Evolutionary conservation across 257 asterid genomes (phyloP).

Genomic region (Capsicum chinense): DNA sequence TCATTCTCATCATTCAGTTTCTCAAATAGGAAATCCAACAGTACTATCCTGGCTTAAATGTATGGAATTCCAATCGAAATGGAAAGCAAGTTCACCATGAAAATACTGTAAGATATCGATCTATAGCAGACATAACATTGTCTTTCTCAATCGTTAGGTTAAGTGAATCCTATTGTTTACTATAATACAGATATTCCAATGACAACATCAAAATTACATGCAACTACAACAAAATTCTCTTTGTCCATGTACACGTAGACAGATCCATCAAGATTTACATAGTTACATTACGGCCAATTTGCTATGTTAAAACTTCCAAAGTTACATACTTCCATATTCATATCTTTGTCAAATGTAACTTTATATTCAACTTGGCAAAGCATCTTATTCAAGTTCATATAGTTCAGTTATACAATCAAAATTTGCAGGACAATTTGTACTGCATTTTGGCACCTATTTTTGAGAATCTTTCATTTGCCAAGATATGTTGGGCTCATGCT

Average conservation of each 20-base stretch:
- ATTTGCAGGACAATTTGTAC: too few species aligned
- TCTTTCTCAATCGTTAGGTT: background rate
- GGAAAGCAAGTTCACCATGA: constrained; percentile 65
- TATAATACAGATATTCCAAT: constrained; percentile 70
- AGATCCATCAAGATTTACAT: constrained; percentile 21
- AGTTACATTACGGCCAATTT: background rate
- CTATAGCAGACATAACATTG: background rate
- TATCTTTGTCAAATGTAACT: constrained; percentile 3
- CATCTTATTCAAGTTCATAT: background rate
- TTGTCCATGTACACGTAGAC: constrained; percentile 63
- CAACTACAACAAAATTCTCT: constrained; percentile 69
- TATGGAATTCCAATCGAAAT: constrained; percentile 85
- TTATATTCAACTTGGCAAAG: background rate
- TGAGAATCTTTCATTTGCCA: too few species aligned
- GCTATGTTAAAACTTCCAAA: background rate
- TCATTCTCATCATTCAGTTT: background rate
- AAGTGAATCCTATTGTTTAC: background rate
- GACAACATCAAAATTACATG: constrained; percentile 79
- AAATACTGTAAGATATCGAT: constrained; percentile 62
- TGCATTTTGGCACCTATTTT: too few species aligned
- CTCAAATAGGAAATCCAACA: constrained; percentile 61
- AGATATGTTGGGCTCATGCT: too few species aligned
- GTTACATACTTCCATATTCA: background rate
- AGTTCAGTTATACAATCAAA: background rate
- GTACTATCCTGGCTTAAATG: constrained; percentile 73